Base-by-base conservation (phyloP, 176 grass and related monocot genomes). In the Saccharum spontaneum region DNA sequence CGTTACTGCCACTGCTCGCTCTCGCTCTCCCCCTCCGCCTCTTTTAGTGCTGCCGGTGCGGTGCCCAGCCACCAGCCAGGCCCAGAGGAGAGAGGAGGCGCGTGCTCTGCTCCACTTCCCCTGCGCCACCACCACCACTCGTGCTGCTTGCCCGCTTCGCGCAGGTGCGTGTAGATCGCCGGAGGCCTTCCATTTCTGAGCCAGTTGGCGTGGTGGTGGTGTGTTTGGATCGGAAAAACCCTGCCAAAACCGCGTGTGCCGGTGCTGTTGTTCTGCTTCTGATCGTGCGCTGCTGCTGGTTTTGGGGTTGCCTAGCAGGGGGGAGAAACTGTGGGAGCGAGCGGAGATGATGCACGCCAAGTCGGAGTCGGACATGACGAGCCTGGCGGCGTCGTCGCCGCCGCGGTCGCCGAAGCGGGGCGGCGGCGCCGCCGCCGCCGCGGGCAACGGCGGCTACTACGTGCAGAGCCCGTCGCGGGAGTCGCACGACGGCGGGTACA, bases 401-500 rank as follows among this genome's bases (percentile, higher is more conserved):
- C 87, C 89, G 72, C 90, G 97, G 50, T 99, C 97, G 44, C 97
- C 94, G 7, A 99, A 94, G 90, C 80, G 94, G 63, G 77, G 52
- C 71, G 79, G 7, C 63, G 73, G 8, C 16, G 60, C 0, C 4
- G 63, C 4, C 22, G 41, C 4, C 2, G 41, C 1, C 1, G 12
- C 1, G 7, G 44, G 14, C 24, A 24, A 14, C 26, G 72, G 57
- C 45, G 55, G 57, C 0, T 99, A 99, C 88, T 97, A 94, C 83
- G 97, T 99, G 77, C 97, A 99, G 91, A 99, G 97, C 86, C 97
- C 97, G 41, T 94, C 97, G 80, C 88, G 97, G 77, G 94, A 96
- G 85, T 99, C 94, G 31, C 97, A 99, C 71, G 94, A 98, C 75
- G 96, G 89, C 76, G 95, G 97, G 48, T 94, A 94, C 74, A 99